Evolutionary conservation across 306 rosid species (phyloP), one percentile per base, ranked within the genome.

Genomic region (Medicago ruthenica): DNA sequence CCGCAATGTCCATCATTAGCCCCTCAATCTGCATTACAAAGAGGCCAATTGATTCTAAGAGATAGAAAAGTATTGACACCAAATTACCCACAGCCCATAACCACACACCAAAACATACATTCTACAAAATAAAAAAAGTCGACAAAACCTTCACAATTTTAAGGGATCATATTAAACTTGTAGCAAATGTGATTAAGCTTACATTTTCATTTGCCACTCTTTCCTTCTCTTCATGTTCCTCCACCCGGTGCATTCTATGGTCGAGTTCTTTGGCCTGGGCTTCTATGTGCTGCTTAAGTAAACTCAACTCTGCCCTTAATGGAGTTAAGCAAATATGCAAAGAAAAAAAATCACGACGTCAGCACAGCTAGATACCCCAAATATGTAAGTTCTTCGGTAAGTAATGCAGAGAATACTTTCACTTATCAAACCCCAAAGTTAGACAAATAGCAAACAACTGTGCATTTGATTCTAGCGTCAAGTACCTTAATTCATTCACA

Each of bases 1-100:
- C 93, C 69, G 96, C 89, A 85, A 96, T 90, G 83, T 96, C 99
- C 98, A 85, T 84, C 99, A 96, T 96, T 60, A 96, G 86, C 78
- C 98, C 99, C 84, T 96, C 99, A 84, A 96, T 88, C 99, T 96
- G 55, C 57, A 80, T 80, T 9, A 78, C 50, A 11, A 77, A 76
- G 45, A 78, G 42, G 17, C 17, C 77, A 81, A 68, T 31, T 79
- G 57, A 55, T 50, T 76, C 20, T 47, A 7, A 45, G 41, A 39
- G 37, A 76, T 61, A 44, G 55, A 70, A 41, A 82, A 76, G 45
- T 54, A 54, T 67, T 34, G 64, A 73, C 74, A 64, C 59, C 71
- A 78, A 51, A 41, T 58, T 51, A 58, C 20, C 31, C 24, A 78
- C 76, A 71, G 55, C 39, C 63, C 40, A 60, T 59, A 64, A 24